phyloP scores from a whole-genome alignment of 306 rosid species.

The Alnus glutinosa region DNA sequence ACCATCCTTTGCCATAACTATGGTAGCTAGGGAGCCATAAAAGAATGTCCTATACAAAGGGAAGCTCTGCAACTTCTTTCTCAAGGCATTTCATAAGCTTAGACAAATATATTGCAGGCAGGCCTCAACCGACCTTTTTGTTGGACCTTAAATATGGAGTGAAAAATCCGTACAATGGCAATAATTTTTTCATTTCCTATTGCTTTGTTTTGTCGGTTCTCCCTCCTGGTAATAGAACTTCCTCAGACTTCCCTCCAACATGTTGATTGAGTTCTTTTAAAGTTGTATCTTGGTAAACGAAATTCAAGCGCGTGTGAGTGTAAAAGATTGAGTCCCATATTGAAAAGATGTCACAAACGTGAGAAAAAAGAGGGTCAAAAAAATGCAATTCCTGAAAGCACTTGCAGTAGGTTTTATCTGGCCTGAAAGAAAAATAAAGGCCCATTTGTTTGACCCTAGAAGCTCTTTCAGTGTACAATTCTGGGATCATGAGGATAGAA shows the following conservation, averaged over 20 bases:
- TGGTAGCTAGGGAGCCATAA: conserved; percentile 19
- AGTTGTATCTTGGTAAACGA: not conserved
- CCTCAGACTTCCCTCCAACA: too few species aligned
- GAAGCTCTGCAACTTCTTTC: conserved; percentile 15
- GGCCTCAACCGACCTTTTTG: conserved; percentile 16
- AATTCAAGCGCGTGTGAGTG: not conserved
- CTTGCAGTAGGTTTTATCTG: too few species aligned
- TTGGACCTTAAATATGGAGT: conserved; percentile 11
- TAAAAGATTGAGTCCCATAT: too few species aligned
- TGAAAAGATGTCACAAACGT: too few species aligned
- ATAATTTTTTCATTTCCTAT: not conserved
- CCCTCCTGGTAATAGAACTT: not conserved
- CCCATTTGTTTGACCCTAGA: too few species aligned
- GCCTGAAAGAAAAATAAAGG: too few species aligned
- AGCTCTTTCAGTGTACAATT: not conserved
- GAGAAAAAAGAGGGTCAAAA: too few species aligned
- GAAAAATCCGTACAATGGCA: not conserved
- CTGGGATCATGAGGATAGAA: not conserved
- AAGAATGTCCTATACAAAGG: not conserved
- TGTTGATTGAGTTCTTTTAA: too few species aligned
- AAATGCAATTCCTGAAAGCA: too few species aligned
- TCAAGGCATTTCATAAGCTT: not conserved
- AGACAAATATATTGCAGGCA: not conserved
- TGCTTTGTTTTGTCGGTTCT: not conserved
- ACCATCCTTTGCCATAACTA: conserved; percentile 27